Evolutionary conservation across 441 rosid species (phyloP).

Genomic region (Gossypium davidsonii): DNA sequence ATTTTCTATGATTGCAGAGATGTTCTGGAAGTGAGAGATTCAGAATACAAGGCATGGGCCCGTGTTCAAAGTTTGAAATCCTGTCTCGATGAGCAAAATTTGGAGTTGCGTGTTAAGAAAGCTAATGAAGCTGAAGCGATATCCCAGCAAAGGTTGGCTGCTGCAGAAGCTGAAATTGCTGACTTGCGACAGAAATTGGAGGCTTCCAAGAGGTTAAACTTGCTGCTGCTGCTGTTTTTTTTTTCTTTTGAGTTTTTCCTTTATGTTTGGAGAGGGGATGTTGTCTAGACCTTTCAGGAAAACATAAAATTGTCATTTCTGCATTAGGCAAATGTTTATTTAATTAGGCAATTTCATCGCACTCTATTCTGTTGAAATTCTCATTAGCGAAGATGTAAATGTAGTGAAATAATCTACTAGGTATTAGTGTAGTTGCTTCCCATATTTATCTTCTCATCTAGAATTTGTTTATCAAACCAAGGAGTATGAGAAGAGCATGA

Average conservation of each 20-base stretch:
- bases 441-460: neutral
- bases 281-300: neutral
- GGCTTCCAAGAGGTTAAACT: conserved; percentile 64
- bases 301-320: neutral
- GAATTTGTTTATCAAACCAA: neutral
- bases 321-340: neutral
- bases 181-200: conserved; percentile 80
- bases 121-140: conserved; percentile 95
- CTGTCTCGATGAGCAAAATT: conserved; percentile 73
- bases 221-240: too few species aligned
- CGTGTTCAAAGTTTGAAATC: conserved; percentile 71
- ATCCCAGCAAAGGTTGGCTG: conserved; percentile 88
- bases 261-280: neutral
- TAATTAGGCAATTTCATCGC: neutral
- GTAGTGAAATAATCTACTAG: neutral
- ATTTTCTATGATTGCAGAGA: conserved; percentile 46
- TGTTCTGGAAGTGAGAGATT: conserved; percentile 60
- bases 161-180: conserved; percentile 97
- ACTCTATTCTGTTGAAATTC: neutral
- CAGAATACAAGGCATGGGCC: conserved; percentile 83
- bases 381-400: neutral
- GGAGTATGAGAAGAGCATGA: neutral
- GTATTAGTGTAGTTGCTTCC: neutral
- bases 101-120: conserved; percentile 84
- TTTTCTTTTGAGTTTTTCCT: neutral